These are phyloP conservation scores for Yamadazyma epiphylla DNA, from an alignment of 1,139 yeast genomes.

Conservation along the genomic window DNA sequence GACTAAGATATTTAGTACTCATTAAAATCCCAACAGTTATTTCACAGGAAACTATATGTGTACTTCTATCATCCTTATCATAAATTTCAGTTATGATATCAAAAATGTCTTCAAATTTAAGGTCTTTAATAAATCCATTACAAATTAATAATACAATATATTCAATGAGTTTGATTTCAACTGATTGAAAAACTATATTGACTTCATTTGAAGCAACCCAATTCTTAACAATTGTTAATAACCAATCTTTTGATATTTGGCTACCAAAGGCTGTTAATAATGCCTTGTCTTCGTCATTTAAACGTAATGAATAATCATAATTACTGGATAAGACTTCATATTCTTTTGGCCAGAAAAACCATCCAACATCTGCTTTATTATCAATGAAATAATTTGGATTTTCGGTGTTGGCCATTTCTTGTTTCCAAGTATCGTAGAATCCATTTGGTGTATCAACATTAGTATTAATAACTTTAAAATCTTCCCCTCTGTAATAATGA, in stretches of 20 bases:
- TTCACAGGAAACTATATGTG: slow-evolving; percentile 63
- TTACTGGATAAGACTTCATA: slow-evolving; percentile 1
- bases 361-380: slow-evolving; percentile 56
- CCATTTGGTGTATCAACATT: slow-evolving; percentile 23
- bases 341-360: slow-evolving; percentile 65
- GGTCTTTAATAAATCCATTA: slow-evolving; percentile 32
- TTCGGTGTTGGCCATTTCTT: slow-evolving; percentile 50
- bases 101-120: slow-evolving; percentile 44
- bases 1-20: slow-evolving; percentile 37
- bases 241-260: slow-evolving; percentile 55
- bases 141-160: slow-evolving; percentile 44
- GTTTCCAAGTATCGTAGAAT: slow-evolving; percentile 42
- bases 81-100: slow-evolving; percentile 49
- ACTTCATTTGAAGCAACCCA: slow-evolving; percentile 67
- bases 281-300: slow-evolving; percentile 33
- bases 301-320: slow-evolving; percentile 4
- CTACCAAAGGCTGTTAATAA: slow-evolving; percentile 45
- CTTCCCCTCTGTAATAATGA: slow-evolving; percentile 35
- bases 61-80: slow-evolving; percentile 57
- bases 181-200: slow-evolving; percentile 56
- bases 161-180: slow-evolving; percentile 53
- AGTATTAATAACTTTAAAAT: slow-evolving; percentile 41
- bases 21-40: slow-evolving; percentile 55
- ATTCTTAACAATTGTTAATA: slow-evolving; percentile 46
- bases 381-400: slow-evolving; percentile 57